These are phyloP conservation scores for Daldinia childiae DNA, from an alignment of 495 filamentous ascomycete species.

Conservation along the genomic window DNA sequence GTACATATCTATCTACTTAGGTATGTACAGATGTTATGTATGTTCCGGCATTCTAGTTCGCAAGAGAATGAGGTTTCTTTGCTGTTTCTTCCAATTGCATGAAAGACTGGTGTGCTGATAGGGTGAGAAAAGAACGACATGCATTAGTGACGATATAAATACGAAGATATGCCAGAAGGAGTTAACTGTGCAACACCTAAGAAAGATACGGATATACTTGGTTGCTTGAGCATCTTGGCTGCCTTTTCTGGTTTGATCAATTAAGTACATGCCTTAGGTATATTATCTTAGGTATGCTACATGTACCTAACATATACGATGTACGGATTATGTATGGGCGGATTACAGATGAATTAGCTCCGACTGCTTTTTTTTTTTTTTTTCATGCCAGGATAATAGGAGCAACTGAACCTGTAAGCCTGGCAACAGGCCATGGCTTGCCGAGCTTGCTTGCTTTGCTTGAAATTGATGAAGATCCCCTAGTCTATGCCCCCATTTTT, in stretches of 20 bases:
- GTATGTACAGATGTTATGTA: not conserved
- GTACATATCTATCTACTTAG: not conserved
- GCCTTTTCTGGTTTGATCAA: not conserved
- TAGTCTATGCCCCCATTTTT: constrained; percentile 24
- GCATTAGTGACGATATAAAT: constrained; percentile 30
- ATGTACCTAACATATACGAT: no score
- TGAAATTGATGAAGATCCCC: constrained; percentile 43
- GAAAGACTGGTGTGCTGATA: constrained; percentile 26
- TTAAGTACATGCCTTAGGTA: not conserved
- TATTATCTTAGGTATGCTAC: no score
- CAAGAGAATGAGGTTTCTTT: constrained; percentile 6
- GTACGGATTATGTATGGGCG: not conserved
- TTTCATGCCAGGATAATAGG: constrained; percentile 12
- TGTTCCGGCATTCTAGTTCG: constrained; percentile 2
- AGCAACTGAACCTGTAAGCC: not conserved
- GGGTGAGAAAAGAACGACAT: constrained; percentile 26
- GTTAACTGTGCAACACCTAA: not conserved
- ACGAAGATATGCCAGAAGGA: constrained; percentile 16
- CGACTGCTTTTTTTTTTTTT: constrained; percentile 5
- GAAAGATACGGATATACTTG: constrained; percentile 7
- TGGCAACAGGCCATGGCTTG: not conserved
- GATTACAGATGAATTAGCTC: constrained; percentile 20
- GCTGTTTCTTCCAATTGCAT: constrained; percentile 26
- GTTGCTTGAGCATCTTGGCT: not conserved
- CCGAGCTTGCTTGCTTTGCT: constrained; percentile 36